These are phyloP conservation scores for Xylaria sp. DNA, from an alignment of 2,329 filamentous ascomycete species.

Conservation along the genomic window DNA sequence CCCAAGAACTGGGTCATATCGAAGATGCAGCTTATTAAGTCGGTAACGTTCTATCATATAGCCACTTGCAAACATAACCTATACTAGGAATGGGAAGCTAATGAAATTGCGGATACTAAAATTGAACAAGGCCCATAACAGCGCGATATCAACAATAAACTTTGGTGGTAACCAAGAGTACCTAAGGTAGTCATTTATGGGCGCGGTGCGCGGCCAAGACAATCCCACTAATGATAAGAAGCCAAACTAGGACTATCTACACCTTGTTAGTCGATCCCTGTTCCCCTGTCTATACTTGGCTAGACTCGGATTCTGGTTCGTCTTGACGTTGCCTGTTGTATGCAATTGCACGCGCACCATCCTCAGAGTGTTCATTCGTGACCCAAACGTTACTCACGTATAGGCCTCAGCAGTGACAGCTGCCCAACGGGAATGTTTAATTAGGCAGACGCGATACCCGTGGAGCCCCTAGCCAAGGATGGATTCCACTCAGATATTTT, in stretches of 20 bases:
- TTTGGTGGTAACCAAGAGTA: not conserved
- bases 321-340: not conserved
- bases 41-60: not conserved
- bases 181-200: not conserved
- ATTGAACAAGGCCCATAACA: not conserved
- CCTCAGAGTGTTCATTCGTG: not conserved
- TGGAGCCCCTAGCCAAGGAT: not conserved
- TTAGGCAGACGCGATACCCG: not conserved
- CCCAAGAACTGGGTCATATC: not conserved
- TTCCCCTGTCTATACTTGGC: conserved; percentile 2
- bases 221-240: not conserved
- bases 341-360: conserved; percentile 1
- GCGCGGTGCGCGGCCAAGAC: not conserved
- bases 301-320: not conserved
- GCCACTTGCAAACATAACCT: not conserved
- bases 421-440: not conserved
- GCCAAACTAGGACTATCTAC: not conserved
- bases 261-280: not conserved
- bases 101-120: no score
- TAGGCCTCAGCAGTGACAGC: not conserved
- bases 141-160: not conserved
- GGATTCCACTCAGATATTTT: conserved; percentile 20
- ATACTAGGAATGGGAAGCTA: not conserved
- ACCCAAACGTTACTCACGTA: no score
- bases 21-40: not conserved